Percentiles rank a stretch among this genome's conserved stretches.
phyloP scores from a whole-genome alignment of 306 rosid genomes.

The Dryas octopetala region DNA sequence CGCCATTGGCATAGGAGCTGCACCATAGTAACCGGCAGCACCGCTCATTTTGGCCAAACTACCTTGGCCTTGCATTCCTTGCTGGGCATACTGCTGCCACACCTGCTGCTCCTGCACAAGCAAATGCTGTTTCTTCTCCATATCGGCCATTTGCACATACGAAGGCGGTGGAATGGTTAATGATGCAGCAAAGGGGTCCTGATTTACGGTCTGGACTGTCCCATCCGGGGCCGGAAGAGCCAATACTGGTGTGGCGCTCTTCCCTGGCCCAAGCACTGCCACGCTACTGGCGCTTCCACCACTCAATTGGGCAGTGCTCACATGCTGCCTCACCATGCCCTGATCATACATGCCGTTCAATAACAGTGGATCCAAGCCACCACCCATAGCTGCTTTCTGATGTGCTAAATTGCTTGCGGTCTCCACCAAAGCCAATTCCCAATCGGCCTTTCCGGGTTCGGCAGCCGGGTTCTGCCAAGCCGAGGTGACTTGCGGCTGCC shows the following conservation, averaged over 20 bases:
- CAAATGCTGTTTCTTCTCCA: constrained; percentile 89
- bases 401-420: constrained; percentile 76
- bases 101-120: constrained; percentile 78
- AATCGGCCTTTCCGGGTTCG: constrained; percentile 83
- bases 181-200: constrained; percentile 92
- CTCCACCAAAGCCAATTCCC: constrained; percentile 98
- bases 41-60: constrained; percentile 71
- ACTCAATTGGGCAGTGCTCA: constrained; percentile 66
- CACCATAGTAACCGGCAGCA: constrained; percentile 52
- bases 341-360: constrained; percentile 96
- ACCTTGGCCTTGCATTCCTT: constrained; percentile 95
- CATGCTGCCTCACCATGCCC: constrained; percentile 93
- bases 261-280: constrained; percentile 80
- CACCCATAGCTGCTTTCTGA: constrained; percentile 76
- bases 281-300: constrained; percentile 99
- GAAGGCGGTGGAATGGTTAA: constrained; percentile 82
- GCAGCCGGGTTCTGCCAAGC: constrained; percentile 99
- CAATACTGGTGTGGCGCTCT: constrained; percentile 65
- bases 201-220: constrained; percentile 75
- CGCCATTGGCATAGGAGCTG: constrained; percentile 52
- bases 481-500: constrained; percentile 82
- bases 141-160: constrained; percentile 94
- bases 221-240: constrained; percentile 99
- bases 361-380: constrained; percentile 86
- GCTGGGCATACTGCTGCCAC: constrained; percentile 87